A percentile compares a stretch with the other conserved stretches of the same genome.
Conservation (phyloP, 2,329 filamentous ascomycete genomes). For the Aureobasidium sp. region DNA sequence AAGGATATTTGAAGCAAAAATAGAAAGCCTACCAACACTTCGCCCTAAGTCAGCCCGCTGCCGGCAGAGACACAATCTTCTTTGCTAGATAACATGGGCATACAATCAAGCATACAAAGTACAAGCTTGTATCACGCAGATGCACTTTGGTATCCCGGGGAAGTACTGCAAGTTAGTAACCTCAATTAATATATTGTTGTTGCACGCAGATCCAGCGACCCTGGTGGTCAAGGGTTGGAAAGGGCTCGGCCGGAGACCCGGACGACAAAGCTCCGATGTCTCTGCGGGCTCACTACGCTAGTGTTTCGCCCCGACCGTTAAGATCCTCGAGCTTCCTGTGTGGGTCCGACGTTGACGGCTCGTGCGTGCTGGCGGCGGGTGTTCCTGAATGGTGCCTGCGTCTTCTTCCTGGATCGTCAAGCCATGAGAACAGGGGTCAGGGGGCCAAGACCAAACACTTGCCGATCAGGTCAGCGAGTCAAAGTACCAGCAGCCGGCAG, state of each 20-base stretch:
- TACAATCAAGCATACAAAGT: not conserved
- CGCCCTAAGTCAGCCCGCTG: not conserved
- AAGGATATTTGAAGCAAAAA: slow-evolving; percentile 5
- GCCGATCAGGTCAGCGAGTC: slow-evolving; percentile 12
- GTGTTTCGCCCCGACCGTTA: slow-evolving; percentile 12
- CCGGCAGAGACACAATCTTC: not conserved
- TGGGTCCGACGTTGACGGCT: slow-evolving; percentile 15
- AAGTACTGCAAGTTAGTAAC: not conserved
- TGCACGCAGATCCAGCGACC: not conserved
- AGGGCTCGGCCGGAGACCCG: not conserved
- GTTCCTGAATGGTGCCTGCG: slow-evolving; percentile 14
- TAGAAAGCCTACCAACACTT: slow-evolving; percentile 7
- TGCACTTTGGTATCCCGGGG: not conserved
- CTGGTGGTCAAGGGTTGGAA: not conserved
- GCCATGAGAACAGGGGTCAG: slow-evolving; percentile 16
- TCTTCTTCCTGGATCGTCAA: slow-evolving; percentile 6
- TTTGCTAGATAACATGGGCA: not conserved
- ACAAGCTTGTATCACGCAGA: not conserved
- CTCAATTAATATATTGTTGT: not conserved
- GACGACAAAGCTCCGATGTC: not conserved
- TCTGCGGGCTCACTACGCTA: slow-evolving; percentile 10
- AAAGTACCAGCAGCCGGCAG: not conserved
- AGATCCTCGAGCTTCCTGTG: slow-evolving; percentile 11
- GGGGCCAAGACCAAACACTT: slow-evolving; percentile 13
- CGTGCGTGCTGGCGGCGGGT: slow-evolving; percentile 14